Evolutionary conservation across 768 basidiomycete species (phyloP).

Genomic region (Xerocomellus intermedius): DNA sequence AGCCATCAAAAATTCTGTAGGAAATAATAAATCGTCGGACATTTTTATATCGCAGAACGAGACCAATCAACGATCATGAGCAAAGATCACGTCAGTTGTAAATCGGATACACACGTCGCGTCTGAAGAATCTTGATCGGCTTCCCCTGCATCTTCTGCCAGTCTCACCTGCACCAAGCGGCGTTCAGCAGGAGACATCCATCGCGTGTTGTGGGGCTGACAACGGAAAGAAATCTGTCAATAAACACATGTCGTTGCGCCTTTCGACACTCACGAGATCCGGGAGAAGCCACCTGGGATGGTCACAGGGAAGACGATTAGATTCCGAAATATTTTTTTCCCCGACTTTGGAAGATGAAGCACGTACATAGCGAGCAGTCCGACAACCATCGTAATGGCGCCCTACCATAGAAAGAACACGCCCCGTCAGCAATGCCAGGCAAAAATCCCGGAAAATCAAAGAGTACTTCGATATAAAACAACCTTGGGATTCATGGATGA

Average conservation of each 20-base stretch:
- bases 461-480: slow-evolving; percentile 66
- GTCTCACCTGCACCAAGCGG: slow-evolving; percentile 62
- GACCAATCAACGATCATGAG: background rate
- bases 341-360: background rate
- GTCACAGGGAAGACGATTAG: background rate
- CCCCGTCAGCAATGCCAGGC: background rate
- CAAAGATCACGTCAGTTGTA: background rate
- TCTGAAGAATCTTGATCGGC: slow-evolving; percentile 49
- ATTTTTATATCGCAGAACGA: background rate
- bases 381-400: slow-evolving; percentile 59
- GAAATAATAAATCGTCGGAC: background rate
- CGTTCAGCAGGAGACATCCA: slow-evolving; percentile 54
- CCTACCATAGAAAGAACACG: slow-evolving; percentile 35
- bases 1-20: slow-evolving; percentile 46
- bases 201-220: slow-evolving; percentile 57
- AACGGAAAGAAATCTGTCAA: background rate
- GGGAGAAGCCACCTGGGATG: slow-evolving; percentile 51
- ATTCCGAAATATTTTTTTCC: background rate
- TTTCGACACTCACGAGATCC: slow-evolving; percentile 48
- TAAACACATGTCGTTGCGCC: background rate
- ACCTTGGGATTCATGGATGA: slow-evolving; percentile 36
- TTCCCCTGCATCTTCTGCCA: slow-evolving; percentile 68
- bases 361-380: slow-evolving; percentile 53
- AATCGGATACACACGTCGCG: slow-evolving; percentile 11
- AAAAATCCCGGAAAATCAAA: background rate